Base-by-base conservation (phyloP, 2,329 filamentous ascomycete species). In the Tolypocladium capitatum region DNA sequence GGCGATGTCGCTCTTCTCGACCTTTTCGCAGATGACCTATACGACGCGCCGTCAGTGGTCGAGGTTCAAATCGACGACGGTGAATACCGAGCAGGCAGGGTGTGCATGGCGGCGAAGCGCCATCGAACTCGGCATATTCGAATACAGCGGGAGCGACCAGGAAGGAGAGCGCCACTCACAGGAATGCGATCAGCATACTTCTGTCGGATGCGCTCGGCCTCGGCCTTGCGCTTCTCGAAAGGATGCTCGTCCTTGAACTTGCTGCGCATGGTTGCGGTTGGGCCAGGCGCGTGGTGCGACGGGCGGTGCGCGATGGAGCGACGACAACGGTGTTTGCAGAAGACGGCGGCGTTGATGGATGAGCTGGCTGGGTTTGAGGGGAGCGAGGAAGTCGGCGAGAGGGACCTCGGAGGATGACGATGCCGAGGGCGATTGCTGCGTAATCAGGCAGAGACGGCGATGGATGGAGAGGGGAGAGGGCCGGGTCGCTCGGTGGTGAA, bases 191-290 rank as follows among this genome's bases (percentile, higher is more conserved):
- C 92, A 59, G 88, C 83, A 69, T 98, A 98, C 74, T 98, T 98
- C 76, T 96, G 90, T 58, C 92, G 89, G 69, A 96, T 96, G 70
- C 92, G 90, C 78, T 98, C 92, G 67, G 92, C 92, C 75, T 98
- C 92, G 57, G 92, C 92, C 87, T 97, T 96, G 75, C 92, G 89
- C 87, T 98, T 98, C 84, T 97, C 92, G 69, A 97, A 97, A 61
- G 88, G 89, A 71, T 97, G 92, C 81, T 97, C 92, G 83, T 98
- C 92, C 89, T 98, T 98, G 73, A 98, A 98, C 82, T 97, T 97
- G 78, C 88, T 94, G 67, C 90, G 86, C 89, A 96, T 96, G 58
- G 64, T 87, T 76, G 64, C 64, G 65, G 67, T 66, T 34, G 24
- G 36, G 47, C 16, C 3, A 18, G 21, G 21, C 2, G 36, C 38